A percentile compares a stretch with the other conserved stretches of the same genome.
Conservation (phyloP, 192 early-diverging fungal genomes). For the Borealophlyctis nickersoniae region DNA sequence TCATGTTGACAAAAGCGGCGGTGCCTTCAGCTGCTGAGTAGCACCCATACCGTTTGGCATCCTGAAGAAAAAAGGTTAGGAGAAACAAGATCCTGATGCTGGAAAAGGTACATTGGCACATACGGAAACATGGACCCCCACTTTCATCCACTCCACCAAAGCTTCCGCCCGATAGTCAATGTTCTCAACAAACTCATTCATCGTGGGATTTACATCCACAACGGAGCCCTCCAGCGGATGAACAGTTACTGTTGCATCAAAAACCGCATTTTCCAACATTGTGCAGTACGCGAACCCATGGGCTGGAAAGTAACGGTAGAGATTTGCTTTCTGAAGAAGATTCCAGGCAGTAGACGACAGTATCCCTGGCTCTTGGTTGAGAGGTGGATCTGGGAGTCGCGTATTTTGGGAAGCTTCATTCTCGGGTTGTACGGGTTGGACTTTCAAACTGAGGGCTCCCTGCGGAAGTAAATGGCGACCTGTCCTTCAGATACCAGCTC, state of each 20-base stretch:
- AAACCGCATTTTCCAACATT: constrained; percentile 34
- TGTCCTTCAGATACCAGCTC: too few species aligned
- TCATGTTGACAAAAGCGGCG: constrained; percentile 31
- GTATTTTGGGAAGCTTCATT: too few species aligned
- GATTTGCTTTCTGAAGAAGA: neutral
- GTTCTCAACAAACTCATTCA: constrained; percentile 21
- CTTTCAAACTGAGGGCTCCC: too few species aligned
- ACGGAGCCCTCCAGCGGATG: constrained; percentile 22
- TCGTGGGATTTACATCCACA: constrained; percentile 24
- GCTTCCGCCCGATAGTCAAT: constrained; percentile 35
- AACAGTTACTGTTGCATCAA: constrained; percentile 30
- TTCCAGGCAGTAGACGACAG: too few species aligned
- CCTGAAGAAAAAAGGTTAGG: constrained; percentile 5
- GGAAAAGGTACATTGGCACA: neutral
- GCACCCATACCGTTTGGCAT: constrained; percentile 38
- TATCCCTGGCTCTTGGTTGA: too few species aligned
- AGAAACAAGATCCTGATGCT: neutral
- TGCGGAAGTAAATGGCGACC: too few species aligned
- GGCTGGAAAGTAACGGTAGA: constrained; percentile 32
- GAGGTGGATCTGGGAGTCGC: too few species aligned
- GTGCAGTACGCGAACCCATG: constrained; percentile 38
- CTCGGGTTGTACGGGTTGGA: too few species aligned
- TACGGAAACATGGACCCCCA: neutral
- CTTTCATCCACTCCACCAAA: neutral
- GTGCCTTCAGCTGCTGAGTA: constrained; percentile 42